Evolutionary conservation across 495 filamentous ascomycete genomes (phyloP).

Genomic region (Lophiotrema nucula): DNA sequence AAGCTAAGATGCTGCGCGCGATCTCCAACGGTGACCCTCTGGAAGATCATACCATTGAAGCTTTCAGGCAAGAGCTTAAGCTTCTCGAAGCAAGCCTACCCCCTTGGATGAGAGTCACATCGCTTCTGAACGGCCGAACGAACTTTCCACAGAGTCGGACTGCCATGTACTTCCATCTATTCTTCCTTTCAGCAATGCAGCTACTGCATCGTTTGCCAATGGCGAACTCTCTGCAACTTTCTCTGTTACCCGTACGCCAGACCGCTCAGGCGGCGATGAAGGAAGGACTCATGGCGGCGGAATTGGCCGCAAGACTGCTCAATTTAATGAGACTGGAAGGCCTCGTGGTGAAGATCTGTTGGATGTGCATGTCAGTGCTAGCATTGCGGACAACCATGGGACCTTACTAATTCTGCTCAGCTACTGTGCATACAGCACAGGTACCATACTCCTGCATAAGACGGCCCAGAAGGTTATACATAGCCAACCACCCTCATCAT

Average conservation of each 20-base stretch:
- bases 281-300: conserved; percentile 11
- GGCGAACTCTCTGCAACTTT: background rate
- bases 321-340: conserved; percentile 1
- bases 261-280: background rate
- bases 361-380: conserved; percentile 16
- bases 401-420: background rate
- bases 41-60: background rate
- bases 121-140: background rate
- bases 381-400: no score
- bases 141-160: background rate
- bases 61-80: background rate
- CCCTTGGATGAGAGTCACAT: background rate
- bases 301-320: conserved; percentile 6
- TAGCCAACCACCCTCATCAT: background rate
- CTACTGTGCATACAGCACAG: background rate
- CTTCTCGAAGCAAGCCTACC: background rate
- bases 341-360: conserved; percentile 2
- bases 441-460: conserved; percentile 2
- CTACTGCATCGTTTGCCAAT: conserved; percentile 7
- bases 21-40: background rate
- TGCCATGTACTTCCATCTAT: conserved; percentile 6
- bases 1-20: background rate
- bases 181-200: conserved; percentile 14
- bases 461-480: conserved; percentile 5
- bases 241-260: background rate